Evolutionary conservation across 1,284 basidiomycete genomes (phyloP), one percentile per base, ranked within the genome.

Genomic region (Xerocomus minutiporus): DNA sequence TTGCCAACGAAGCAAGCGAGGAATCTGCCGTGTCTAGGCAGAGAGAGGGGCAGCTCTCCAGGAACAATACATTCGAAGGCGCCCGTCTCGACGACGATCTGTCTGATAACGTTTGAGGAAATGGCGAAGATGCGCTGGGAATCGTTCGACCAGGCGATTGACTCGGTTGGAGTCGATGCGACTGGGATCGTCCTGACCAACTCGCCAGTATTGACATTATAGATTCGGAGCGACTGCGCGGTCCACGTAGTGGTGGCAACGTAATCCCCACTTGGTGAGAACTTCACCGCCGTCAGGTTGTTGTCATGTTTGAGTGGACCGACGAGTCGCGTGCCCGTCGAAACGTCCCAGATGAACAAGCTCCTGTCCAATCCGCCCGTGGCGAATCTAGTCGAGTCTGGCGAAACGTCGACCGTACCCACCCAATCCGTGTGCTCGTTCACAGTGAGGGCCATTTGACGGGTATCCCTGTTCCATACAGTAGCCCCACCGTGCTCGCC

Each of bases 401-500:
- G 39, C 6, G 51, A 48, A 29, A 47, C 26, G 26, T 51, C 25
- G 28, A 54, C 41, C 13, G 43, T 29, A 25, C 54, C 42, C 36
- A 46, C 45, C 40, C 40, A 36, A 2, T 17, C 26, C 5, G 42
- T 36, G 40, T 54, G 53, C 20, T 42, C 48, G 7, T 48, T 28
- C 12, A 54, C 39, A 7, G 32, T 36, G 8, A 46, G 8, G 20
- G 34, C 29, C 6, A 17, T 42, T 25, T 54, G 32, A 11, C 28
- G 48, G 3, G 57, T 57, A 11, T 32, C 36, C 8, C 45, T 15
- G 41, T 59, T 32, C 57, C 57, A 59, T 8, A 59, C 48, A 26
- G 41, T 50, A 20, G 40, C 32, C 31, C 49, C 29, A 13, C 40
- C 53, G 39, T 36, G 35, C 35, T 34, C 50, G 40, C 54, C 54